A percentile compares a stretch with the other conserved stretches of the same genome.
phyloP scores from a whole-genome alignment of 2,329 filamentous ascomycete genomes.

The Penicillium sp. region DNA sequence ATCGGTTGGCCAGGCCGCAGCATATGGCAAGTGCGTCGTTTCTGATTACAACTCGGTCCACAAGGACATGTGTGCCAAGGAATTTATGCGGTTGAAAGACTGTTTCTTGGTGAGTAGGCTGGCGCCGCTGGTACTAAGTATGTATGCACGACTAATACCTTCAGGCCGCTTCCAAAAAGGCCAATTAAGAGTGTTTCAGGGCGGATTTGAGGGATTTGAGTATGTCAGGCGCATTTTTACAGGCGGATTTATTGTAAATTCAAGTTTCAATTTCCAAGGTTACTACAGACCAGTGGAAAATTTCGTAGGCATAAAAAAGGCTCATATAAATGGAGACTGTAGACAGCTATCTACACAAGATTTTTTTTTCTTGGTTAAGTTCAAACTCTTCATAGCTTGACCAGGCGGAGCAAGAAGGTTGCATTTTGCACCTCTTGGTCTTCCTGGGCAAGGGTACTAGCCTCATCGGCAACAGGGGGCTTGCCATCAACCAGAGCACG shows the following conservation, averaged over 20 bases:
- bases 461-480: slow-evolving; percentile 50
- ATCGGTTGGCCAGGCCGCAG: slow-evolving; percentile 58
- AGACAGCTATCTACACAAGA: slow-evolving; percentile 7
- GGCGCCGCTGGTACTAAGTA: not conserved
- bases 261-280: not conserved
- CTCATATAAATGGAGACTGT: slow-evolving; percentile 2
- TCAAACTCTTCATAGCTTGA: slow-evolving; percentile 58
- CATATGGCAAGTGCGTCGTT: slow-evolving; percentile 87
- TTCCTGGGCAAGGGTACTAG: slow-evolving; percentile 69
- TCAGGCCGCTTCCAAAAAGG: slow-evolving; percentile 52
- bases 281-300: not conserved
- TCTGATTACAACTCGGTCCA: slow-evolving; percentile 84
- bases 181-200: slow-evolving; percentile 19
- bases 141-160: not conserved
- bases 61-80: slow-evolving; percentile 82
- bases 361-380: not conserved
- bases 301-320: not conserved
- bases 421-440: slow-evolving; percentile 82
- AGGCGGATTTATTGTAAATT: not conserved
- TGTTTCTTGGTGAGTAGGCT: slow-evolving; percentile 70
- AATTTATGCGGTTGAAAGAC: slow-evolving; percentile 80
- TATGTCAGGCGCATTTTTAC: slow-evolving; percentile 1
- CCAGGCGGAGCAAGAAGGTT: slow-evolving; percentile 69
- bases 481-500: slow-evolving; percentile 58
- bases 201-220: not conserved